Conservation (phyloP, 2,329 filamentous ascomycete genomes). For the Zymoseptoria crescenta region DNA sequence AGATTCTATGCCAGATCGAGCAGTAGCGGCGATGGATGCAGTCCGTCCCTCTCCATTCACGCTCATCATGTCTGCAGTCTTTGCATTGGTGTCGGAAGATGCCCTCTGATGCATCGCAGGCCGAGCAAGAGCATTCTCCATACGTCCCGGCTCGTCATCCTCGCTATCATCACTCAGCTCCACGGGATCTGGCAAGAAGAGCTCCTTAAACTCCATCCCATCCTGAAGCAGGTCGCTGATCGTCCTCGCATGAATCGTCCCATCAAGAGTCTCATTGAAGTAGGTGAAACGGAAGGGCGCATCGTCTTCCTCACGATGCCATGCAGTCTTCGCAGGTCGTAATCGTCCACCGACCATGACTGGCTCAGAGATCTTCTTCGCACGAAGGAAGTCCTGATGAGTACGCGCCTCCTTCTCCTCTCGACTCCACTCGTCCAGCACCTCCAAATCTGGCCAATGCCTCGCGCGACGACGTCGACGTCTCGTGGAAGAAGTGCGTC, state of each 20-base stretch:
- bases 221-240: slow-evolving; percentile 88
- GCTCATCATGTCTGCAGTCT: background rate
- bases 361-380: slow-evolving; percentile 89
- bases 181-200: slow-evolving; percentile 83
- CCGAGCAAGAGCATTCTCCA: slow-evolving; percentile 29
- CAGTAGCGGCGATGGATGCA: slow-evolving; percentile 6
- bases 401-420: slow-evolving; percentile 84
- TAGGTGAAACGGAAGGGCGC: slow-evolving; percentile 94
- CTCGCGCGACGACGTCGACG: slow-evolving; percentile 52
- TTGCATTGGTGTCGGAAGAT: slow-evolving; percentile 13
- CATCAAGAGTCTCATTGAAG: slow-evolving; percentile 95
- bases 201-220: slow-evolving; percentile 72
- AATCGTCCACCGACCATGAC: slow-evolving; percentile 85
- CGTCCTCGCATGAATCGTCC: slow-evolving; percentile 90
- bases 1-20: slow-evolving; percentile 9
- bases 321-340: slow-evolving; percentile 66
- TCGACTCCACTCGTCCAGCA: slow-evolving; percentile 81
- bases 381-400: slow-evolving; percentile 61
- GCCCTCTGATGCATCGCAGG: slow-evolving; percentile 15
- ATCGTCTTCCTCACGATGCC: slow-evolving; percentile 84
- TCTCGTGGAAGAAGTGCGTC: slow-evolving; percentile 11
- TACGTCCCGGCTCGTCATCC: slow-evolving; percentile 51
- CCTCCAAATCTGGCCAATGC: slow-evolving; percentile 78
- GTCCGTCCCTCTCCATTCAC: background rate
- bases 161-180: slow-evolving; percentile 60